Evolutionary conservation across 768 basidiomycete species (phyloP).

Genomic region (Boletus vermiculosoides): DNA sequence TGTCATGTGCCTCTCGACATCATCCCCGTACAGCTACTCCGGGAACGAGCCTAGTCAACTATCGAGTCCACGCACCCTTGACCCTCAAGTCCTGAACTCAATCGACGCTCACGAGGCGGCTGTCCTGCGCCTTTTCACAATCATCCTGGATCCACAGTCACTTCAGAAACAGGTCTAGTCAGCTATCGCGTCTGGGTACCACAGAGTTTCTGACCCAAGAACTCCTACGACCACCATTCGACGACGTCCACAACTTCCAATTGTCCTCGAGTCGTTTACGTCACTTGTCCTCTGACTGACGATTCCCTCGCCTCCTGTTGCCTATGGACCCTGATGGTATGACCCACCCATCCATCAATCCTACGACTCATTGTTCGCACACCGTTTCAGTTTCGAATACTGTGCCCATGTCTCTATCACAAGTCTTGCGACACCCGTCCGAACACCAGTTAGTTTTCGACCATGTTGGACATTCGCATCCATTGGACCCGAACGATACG

Average conservation of each 20-base stretch:
- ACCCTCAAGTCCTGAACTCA: background rate
- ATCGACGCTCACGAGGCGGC: background rate
- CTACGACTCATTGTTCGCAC: background rate
- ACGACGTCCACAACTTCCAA: background rate
- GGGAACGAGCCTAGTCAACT: background rate
- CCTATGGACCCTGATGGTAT: background rate
- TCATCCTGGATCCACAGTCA: no score
- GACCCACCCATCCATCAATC: background rate
- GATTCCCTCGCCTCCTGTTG: background rate
- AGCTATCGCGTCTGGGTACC: background rate
- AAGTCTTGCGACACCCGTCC: background rate
- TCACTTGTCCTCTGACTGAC: background rate
- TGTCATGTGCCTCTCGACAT: background rate
- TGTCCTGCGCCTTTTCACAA: background rate
- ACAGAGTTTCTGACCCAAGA: background rate
- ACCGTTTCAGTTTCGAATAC: background rate
- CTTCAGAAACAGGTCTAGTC: background rate
- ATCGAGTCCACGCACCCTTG: background rate
- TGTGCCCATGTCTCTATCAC: background rate
- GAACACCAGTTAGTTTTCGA: background rate
- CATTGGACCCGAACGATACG: background rate
- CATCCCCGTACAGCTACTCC: background rate
- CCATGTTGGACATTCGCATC: background rate
- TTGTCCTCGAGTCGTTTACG: background rate
- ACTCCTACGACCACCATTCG: background rate